Percentiles rank a stretch among this genome's conserved stretches.
Conservation (phyloP, 352 stramenopile species). For the Globisporangium sylvaticum region DNA sequence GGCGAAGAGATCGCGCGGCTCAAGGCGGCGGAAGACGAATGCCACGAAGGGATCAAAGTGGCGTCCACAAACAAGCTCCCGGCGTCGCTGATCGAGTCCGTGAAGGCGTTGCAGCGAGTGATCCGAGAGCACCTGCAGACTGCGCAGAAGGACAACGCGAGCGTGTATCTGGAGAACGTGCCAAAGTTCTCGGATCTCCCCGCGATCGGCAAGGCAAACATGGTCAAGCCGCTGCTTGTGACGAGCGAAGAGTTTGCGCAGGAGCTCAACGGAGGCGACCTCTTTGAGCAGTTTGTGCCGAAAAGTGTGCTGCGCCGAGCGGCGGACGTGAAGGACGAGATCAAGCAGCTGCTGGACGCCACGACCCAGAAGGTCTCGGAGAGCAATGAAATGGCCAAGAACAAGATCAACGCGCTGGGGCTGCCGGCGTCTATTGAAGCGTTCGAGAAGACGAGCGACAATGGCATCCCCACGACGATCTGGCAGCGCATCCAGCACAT, state of each 20-base stretch:
- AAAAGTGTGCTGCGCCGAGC: slow-evolving; percentile 46
- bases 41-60: slow-evolving; percentile 53
- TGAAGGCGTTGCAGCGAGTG: slow-evolving; percentile 49
- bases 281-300: slow-evolving; percentile 71
- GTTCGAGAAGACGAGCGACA: slow-evolving; percentile 60
- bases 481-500: slow-evolving; percentile 59
- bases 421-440: slow-evolving; percentile 78
- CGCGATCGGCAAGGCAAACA: slow-evolving; percentile 52
- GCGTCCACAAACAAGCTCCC: slow-evolving; percentile 64
- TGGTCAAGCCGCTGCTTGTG: slow-evolving; percentile 57
- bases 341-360: slow-evolving; percentile 36
- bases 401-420: slow-evolving; percentile 49
- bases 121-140: slow-evolving; percentile 50
- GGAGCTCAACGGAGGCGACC: slow-evolving; percentile 50
- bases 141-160: slow-evolving; percentile 77
- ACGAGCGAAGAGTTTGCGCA: slow-evolving; percentile 47
- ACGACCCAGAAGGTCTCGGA: slow-evolving; percentile 40
- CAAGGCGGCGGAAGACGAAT: slow-evolving; percentile 44
- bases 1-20: slow-evolving; percentile 76
- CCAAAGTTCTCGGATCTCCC: slow-evolving; percentile 51
- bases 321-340: slow-evolving; percentile 43
- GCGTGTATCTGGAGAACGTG: slow-evolving; percentile 78
- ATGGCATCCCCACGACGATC: slow-evolving; percentile 47
- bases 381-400: slow-evolving; percentile 47
- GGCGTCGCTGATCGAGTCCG: slow-evolving; percentile 44